Evolutionary conservation across 345 rosid species (phyloP), one percentile per base, ranked within the genome.

Genomic region (Hypericum androsaemum): DNA sequence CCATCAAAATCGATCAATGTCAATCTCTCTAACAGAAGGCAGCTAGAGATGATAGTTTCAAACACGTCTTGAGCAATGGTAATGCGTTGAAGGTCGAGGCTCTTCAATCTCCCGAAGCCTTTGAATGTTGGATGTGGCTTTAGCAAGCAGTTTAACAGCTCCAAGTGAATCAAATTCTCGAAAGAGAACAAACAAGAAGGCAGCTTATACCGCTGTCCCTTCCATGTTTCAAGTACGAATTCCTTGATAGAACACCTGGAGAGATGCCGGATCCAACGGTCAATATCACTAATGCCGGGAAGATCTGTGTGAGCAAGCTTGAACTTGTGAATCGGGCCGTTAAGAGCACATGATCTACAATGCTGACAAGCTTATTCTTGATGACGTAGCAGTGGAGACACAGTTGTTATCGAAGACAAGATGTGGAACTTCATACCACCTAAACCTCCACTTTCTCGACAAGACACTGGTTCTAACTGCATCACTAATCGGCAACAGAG

Each of bases 381-480:
- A 62, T 65, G 22, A 46, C 10, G 60, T 11, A 46, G 52, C 48
- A 59, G 49, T 40, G 28, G 14, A 36, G 41, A 65, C 53, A 50
- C 69, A 67, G 63, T 67, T 56, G 43, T 63, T 65, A 47, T 63
- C 61, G n/a, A 67, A 42, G 44, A 71, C 56, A 39, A 64, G 67
- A 49, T 60, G 55, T 37, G 72, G 64, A 54, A 67, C 57, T 47
- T 60, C 35, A 11, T 66, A 50, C 72, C 72, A 72, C 47, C 57
- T 67, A 37, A 56, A 60, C 45, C 70, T 64, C 72, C 76, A 71
- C 56, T 63, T 66, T 8, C 58, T 61, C 3, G 74, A 70, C 39
- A 70, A 62, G 41, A 54, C 4, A 47, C 74, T 65, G 16, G 67
- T 70, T 43, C 64, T 65, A 5, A 61, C 67, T 41, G 71, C 70